A percentile compares a stretch with the other conserved stretches of the same genome.
Evolutionary conservation across 2,329 filamentous ascomycete species (phyloP).

Genomic region (Fusarium beomiforme): DNA sequence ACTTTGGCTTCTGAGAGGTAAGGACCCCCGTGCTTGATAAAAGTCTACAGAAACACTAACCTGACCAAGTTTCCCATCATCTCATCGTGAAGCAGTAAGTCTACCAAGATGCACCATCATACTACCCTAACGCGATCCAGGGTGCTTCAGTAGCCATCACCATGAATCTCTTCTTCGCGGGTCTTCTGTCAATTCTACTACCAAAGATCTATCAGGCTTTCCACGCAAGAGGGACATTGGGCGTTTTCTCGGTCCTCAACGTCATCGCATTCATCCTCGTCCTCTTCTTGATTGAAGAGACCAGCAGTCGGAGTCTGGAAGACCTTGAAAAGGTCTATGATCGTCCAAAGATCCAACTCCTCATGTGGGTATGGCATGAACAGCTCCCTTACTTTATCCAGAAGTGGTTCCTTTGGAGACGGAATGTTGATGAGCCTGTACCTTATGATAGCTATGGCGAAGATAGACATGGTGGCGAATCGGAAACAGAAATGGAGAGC

Average conservation of each 20-base stretch:
- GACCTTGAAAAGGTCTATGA: not conserved
- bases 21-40: no score
- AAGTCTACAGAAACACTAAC: no score
- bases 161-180: not conserved
- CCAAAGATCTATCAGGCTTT: not conserved
- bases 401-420: not conserved
- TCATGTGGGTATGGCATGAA: not conserved
- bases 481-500: not conserved
- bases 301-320: not conserved
- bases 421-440: accelerated
- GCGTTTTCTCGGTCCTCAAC: not conserved
- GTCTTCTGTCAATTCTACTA: not conserved
- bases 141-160: not conserved
- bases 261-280: not conserved
- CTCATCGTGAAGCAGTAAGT: not conserved
- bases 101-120: no score
- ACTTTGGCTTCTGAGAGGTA: not conserved
- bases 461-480: accelerated
- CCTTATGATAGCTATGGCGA: not conserved
- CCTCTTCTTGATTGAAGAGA: not conserved
- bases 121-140: no score
- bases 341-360: not conserved
- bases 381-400: not conserved
- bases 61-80: not conserved
- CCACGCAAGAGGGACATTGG: not conserved